Evolutionary conservation across 345 rosid species (phyloP).

Genomic region (Bruguiera gymnorhiza): DNA sequence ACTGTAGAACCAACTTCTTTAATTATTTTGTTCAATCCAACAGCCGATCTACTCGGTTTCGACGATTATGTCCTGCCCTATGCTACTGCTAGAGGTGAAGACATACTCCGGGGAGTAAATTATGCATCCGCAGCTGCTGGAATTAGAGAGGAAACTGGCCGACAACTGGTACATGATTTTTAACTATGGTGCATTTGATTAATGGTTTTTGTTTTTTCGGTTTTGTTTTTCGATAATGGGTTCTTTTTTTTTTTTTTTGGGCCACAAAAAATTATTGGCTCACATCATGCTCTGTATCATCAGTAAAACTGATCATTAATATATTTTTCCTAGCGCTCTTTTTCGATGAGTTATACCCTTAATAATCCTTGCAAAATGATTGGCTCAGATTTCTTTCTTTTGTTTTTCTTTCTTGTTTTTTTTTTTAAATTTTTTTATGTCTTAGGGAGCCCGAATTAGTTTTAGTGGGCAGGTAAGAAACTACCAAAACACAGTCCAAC

Average conservation of each 20-base stretch:
- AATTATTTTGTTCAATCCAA: background rate
- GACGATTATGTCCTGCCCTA: conserved; percentile 53
- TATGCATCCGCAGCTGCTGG: conserved; percentile 91
- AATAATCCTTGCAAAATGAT: background rate
- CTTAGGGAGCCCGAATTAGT: conserved; percentile 65
- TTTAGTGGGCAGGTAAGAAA: conserved; percentile 75
- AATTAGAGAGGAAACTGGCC: conserved; percentile 76
- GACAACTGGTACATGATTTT: conserved; percentile 51
- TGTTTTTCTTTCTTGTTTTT: too few species aligned
- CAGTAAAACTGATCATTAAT: too few species aligned
- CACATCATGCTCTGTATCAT: too few species aligned
- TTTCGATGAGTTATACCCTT: background rate
- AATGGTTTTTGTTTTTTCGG: too few species aligned
- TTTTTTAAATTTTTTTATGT: too few species aligned
- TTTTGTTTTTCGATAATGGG: too few species aligned
- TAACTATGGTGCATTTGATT: too few species aligned
- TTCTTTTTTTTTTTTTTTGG: too few species aligned
- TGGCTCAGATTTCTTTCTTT: too few species aligned
- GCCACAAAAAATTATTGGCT: background rate
- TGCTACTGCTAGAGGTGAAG: conserved; percentile 44
- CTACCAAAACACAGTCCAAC: conserved; percentile 55
- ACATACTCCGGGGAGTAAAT: conserved; percentile 64
- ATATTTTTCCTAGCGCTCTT: too few species aligned
- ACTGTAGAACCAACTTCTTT: background rate
- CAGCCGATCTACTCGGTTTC: conserved; percentile 80